Evolutionary conservation across 257 asterid genomes (phyloP).

Genomic region (Solanum tacnaense): DNA sequence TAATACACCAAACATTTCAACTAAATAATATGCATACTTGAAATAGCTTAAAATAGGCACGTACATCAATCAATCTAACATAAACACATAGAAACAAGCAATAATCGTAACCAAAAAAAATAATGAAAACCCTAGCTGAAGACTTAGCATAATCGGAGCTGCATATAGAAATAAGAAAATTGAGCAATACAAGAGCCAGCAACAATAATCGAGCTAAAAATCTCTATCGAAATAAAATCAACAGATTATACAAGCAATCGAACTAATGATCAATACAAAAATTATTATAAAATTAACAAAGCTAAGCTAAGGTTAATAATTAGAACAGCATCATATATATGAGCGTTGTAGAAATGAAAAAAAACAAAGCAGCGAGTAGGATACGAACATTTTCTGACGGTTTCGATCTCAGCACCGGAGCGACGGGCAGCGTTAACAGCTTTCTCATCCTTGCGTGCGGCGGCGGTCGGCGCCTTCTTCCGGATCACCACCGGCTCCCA

Average conservation of each 20-base stretch:
- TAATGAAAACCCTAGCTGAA: neutral
- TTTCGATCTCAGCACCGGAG: conserved; percentile 87
- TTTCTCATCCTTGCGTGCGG: conserved; percentile 91
- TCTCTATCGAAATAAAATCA: neutral
- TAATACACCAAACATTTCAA: neutral
- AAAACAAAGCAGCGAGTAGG: neutral
- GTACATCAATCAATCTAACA: neutral
- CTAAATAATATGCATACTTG: neutral
- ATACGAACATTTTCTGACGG: conserved; percentile 51
- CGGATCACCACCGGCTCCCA: conserved; percentile 94
- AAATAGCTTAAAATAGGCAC: neutral
- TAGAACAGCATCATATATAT: neutral
- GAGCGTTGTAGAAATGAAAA: too few relatives aligned
- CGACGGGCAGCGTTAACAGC: conserved; percentile 99
- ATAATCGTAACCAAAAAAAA: neutral
- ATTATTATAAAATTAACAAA: neutral
- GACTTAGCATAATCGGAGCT: neutral
- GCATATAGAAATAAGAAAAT: neutral
- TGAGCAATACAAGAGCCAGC: neutral
- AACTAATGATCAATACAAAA: neutral
- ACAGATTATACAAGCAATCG: neutral
- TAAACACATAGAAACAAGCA: neutral
- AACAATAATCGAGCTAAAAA: neutral
- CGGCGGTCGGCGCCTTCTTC: conserved; percentile 85
- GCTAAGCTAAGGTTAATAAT: neutral